Percentiles rank a stretch among this genome's conserved stretches.
phyloP scores from a whole-genome alignment of 192 early-diverging fungal species.

The Backusella circina region DNA sequence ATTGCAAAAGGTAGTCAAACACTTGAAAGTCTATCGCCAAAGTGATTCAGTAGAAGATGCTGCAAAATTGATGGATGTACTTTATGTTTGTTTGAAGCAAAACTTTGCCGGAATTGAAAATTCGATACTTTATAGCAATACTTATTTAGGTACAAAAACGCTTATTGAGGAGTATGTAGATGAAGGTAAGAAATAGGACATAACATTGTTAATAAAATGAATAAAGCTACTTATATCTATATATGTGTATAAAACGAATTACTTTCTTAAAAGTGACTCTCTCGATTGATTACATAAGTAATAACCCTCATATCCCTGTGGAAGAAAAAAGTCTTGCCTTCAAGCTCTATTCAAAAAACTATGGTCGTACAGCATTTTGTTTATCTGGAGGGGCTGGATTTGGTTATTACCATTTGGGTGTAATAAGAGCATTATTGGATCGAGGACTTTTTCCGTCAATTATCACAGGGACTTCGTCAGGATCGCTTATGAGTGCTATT shows the following conservation, averaged over 20 bases:
- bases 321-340: slow-evolving; percentile 64
- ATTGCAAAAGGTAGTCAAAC: slow-evolving; percentile 52
- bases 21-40: slow-evolving; percentile 35
- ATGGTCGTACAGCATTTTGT: slow-evolving; percentile 73
- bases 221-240: not conserved
- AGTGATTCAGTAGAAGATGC: slow-evolving; percentile 29
- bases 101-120: slow-evolving; percentile 79
- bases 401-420: slow-evolving; percentile 69
- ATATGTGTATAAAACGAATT: not conserved
- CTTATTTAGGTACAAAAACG: slow-evolving; percentile 70
- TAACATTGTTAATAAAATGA: no score
- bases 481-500: slow-evolving; percentile 58
- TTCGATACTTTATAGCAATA: slow-evolving; percentile 62
- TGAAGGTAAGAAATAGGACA: slow-evolving; percentile 48
- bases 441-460: slow-evolving; percentile 64
- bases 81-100: slow-evolving; percentile 61
- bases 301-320: slow-evolving; percentile 27
- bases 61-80: slow-evolving; percentile 42
- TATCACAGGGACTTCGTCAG: slow-evolving; percentile 79
- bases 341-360: slow-evolving; percentile 55
- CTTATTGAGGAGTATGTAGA: slow-evolving; percentile 64
- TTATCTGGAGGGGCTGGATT: slow-evolving; percentile 77
- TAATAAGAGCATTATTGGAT: slow-evolving; percentile 67
- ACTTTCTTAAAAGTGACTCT: slow-evolving; percentile 28
- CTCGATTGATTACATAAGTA: slow-evolving; percentile 36